Conservation (phyloP, 1,284 basidiomycete species). For the Coniferiporia sulphurascens region DNA sequence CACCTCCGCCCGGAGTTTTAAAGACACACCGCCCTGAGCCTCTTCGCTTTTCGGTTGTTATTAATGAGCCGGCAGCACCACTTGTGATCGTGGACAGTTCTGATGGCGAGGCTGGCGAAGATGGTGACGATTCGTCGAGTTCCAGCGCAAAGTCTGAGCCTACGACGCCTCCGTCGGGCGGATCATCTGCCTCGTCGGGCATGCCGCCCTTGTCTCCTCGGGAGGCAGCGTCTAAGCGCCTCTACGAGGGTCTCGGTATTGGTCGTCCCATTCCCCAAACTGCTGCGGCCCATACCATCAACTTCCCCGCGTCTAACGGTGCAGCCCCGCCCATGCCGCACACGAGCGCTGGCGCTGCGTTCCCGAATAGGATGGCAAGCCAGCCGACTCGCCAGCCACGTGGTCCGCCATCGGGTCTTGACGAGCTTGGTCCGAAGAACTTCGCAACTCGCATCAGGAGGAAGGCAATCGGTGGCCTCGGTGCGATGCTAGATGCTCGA, state of each 20-base stretch:
- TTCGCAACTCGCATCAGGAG: constrained; percentile 79
- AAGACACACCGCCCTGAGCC: constrained; percentile 57
- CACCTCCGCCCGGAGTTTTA: constrained; percentile 40
- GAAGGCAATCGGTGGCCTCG: constrained; percentile 74
- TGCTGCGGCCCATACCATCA: constrained; percentile 13
- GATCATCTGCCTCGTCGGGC: constrained; percentile 35
- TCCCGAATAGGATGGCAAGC: constrained; percentile 53
- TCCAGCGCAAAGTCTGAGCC: constrained; percentile 48
- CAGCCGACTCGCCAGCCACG: constrained; percentile 77
- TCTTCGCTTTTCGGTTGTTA: constrained; percentile 53
- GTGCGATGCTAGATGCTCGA: constrained; percentile 67
- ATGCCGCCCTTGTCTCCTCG: constrained; percentile 62
- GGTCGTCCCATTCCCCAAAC: constrained; percentile 50
- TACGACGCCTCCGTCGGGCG: constrained; percentile 66
- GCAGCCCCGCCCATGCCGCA: constrained; percentile 2
- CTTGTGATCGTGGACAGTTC: constrained; percentile 51
- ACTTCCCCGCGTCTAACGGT: constrained; percentile 1
- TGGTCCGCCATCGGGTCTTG: constrained; percentile 80
- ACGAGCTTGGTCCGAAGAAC: constrained; percentile 85
- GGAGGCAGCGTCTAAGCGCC: constrained; percentile 75
- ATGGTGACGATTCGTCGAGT: constrained; percentile 48
- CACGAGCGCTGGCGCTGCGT: constrained; percentile 20
- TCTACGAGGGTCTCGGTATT: constrained; percentile 78
- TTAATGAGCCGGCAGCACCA: constrained; percentile 49
- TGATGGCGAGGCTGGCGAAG: constrained; percentile 39